These are phyloP conservation scores for Phytophthora tubulina DNA, from an alignment of 352 stramenopile species.

Conservation along the genomic window DNA sequence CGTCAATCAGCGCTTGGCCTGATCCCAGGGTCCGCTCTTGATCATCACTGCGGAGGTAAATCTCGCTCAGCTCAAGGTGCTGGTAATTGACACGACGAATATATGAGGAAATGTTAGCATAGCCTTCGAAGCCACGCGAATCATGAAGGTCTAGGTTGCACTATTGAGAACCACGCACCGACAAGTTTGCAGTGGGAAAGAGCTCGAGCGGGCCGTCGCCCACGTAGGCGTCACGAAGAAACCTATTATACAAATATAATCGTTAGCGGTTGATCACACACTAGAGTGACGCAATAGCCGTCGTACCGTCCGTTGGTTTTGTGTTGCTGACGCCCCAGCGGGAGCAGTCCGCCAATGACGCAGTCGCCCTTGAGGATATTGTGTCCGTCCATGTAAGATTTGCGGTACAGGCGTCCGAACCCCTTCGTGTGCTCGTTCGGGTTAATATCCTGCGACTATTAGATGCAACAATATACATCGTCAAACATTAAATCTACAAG, in stretches of 20 bases:
- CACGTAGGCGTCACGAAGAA: slow-evolving; percentile 79
- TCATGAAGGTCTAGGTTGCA: not conserved
- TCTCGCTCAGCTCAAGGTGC: slow-evolving; percentile 55
- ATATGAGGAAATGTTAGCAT: not conserved
- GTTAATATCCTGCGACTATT: slow-evolving; percentile 81
- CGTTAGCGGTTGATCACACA: not conserved
- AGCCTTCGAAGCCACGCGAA: not conserved
- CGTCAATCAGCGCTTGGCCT: slow-evolving; percentile 83
- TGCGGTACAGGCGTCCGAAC: slow-evolving; percentile 82
- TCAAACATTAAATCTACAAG: slow-evolving; percentile 1
- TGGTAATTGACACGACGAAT: slow-evolving; percentile 15
- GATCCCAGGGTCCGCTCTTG: slow-evolving; percentile 86
- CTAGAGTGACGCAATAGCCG: not conserved
- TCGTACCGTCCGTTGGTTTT: slow-evolving; percentile 74
- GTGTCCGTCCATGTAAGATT: slow-evolving; percentile 76
- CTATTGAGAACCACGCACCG: slow-evolving; percentile 40
- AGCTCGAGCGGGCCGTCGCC: slow-evolving; percentile 76
- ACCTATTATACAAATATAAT: slow-evolving; percentile 35
- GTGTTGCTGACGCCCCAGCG: slow-evolving; percentile 82
- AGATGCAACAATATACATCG: not conserved
- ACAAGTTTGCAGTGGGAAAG: slow-evolving; percentile 71
- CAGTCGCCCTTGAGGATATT: slow-evolving; percentile 86
- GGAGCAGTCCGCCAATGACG: slow-evolving; percentile 75
- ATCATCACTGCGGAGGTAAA: slow-evolving; percentile 89
- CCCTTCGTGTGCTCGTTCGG: slow-evolving; percentile 51